phyloP scores from a whole-genome alignment of 225 moss, liverwort and hornwort species.

The Asterella californica region DNA sequence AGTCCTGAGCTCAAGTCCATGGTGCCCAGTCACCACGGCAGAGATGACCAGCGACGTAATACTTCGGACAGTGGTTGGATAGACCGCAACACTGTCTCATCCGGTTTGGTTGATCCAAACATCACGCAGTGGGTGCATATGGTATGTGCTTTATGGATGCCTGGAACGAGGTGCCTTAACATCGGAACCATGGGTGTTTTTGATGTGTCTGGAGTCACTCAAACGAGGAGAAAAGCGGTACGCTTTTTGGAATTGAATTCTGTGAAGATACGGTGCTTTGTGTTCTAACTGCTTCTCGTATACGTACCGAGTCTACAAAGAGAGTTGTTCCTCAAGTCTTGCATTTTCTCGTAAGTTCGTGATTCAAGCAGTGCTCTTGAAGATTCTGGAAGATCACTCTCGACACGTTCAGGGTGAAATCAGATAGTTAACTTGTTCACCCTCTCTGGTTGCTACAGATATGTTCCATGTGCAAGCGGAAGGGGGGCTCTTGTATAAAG shows the following conservation, averaged over 20 bases:
- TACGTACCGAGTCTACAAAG: too few relatives aligned
- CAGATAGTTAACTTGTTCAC: not conserved
- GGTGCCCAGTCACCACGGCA: not conserved
- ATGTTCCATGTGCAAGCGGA: conserved; percentile 79
- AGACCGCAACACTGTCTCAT: conserved; percentile 54
- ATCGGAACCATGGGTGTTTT: conserved; percentile 90
- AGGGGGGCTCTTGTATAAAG: conserved; percentile 87
- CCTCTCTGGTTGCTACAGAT: conserved; percentile 38
- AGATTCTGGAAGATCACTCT: not conserved
- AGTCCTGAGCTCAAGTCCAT: conserved; percentile 2
- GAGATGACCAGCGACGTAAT: conserved; percentile 6
- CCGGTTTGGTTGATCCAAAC: conserved; percentile 50
- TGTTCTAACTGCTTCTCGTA: not conserved
- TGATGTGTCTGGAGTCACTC: conserved; percentile 77
- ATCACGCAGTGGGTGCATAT: conserved; percentile 93
- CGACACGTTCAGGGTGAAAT: not conserved
- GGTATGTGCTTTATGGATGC: conserved; percentile 99
- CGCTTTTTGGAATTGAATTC: not conserved
- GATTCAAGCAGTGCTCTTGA: not conserved
- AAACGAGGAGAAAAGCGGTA: conserved; percentile 71
- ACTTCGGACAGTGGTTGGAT: conserved; percentile 39
- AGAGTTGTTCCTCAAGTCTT: not conserved
- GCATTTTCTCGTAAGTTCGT: not conserved
- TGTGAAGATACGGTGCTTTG: too few relatives aligned
- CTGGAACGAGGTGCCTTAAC: conserved; percentile 91